A percentile compares a stretch with the other conserved stretches of the same genome.
Conservation (phyloP, 2,329 filamentous ascomycete genomes). For the Alternaria conjuncta region DNA sequence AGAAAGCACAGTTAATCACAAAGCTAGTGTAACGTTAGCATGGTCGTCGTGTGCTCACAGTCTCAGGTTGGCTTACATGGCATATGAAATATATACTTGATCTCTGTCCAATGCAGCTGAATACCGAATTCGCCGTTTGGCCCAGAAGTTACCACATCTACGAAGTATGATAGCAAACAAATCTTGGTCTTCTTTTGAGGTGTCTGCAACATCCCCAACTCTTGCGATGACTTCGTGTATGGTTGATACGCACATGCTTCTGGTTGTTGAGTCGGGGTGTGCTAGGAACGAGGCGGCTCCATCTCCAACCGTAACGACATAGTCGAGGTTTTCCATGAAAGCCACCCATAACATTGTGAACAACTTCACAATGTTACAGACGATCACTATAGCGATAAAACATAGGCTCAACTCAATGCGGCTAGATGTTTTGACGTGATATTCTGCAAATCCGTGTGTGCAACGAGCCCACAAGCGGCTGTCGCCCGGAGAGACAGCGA, state of each 20-base stretch:
- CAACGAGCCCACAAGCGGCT: no score
- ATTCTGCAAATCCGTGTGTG: background rate
- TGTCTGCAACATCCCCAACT: background rate
- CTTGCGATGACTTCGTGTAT: background rate
- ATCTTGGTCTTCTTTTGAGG: background rate
- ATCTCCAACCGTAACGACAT: background rate
- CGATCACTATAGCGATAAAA: constrained; percentile 22
- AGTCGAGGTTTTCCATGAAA: background rate
- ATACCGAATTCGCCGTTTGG: background rate
- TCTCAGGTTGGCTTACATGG: background rate
- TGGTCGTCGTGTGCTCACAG: no score
- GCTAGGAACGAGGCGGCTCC: background rate
- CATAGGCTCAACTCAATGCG: constrained; percentile 20
- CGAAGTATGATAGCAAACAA: background rate
- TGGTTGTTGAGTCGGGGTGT: background rate
- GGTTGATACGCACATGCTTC: background rate
- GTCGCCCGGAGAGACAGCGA: no score
- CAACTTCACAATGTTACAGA: constrained; percentile 22
- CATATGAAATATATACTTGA: background rate
- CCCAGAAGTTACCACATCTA: background rate
- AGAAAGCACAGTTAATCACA: background rate
- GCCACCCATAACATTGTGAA: constrained; percentile 9
- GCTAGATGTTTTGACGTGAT: background rate
- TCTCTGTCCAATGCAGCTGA: background rate
- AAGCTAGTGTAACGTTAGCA: no score